phyloP scores from a whole-genome alignment of 331 rosid species.

The Quercus tomentella region DNA sequence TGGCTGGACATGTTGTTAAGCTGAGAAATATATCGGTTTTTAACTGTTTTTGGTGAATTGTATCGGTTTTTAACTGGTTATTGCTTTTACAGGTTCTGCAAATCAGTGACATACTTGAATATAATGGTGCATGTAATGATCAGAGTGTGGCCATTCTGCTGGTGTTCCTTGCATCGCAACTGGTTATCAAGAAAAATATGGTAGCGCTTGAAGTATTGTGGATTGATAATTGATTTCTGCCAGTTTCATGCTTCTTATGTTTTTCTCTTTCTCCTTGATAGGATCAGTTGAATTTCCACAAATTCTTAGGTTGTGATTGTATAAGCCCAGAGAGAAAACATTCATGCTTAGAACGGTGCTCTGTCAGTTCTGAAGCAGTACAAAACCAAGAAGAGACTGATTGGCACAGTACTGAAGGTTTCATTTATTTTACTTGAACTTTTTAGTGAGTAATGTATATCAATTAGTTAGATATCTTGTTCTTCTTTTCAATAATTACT shows the following conservation, averaged over 20 bases:
- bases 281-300: slow-evolving; percentile 85
- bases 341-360: slow-evolving; percentile 36
- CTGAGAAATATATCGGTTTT: background rate
- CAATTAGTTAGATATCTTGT: slow-evolving; percentile 17
- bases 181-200: slow-evolving; percentile 80
- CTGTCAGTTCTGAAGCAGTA: slow-evolving; percentile 32
- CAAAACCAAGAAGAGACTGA: slow-evolving; percentile 32
- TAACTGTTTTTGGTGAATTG: background rate
- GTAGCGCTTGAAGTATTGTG: slow-evolving; percentile 36
- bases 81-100: slow-evolving; percentile 66
- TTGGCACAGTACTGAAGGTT: slow-evolving; percentile 53
- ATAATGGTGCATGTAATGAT: slow-evolving; percentile 66
- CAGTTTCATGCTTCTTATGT: slow-evolving; percentile 7
- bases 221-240: background rate
- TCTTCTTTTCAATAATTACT: background rate
- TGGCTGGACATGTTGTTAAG: background rate
- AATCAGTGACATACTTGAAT: slow-evolving; percentile 83
- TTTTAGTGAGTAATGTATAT: slow-evolving; percentile 6
- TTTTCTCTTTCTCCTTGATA: slow-evolving; percentile 17
- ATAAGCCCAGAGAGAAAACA: slow-evolving; percentile 46
- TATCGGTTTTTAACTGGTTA: background rate
- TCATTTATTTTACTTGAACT: slow-evolving; percentile 7
- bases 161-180: slow-evolving; percentile 85
- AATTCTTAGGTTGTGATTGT: slow-evolving; percentile 62
- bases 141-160: slow-evolving; percentile 82